Base-by-base conservation (phyloP, 2,329 filamentous ascomycete species). In the Pseudogymnoascus sp. region DNA sequence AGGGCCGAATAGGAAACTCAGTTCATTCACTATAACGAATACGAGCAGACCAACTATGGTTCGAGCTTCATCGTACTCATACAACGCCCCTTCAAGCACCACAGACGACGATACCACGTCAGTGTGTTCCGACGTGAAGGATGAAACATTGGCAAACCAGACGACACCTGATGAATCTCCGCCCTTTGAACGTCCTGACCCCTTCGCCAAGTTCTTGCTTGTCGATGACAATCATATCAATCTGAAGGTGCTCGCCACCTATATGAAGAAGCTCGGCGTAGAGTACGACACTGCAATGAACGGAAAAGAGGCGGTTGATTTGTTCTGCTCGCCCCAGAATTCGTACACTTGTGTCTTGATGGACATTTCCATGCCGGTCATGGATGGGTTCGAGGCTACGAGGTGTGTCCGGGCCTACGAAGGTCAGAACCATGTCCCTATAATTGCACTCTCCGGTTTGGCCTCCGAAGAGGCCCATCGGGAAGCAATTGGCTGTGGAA, bases 301-400 rank as follows among this genome's bases (percentile, higher is more conserved):
- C 63, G 80, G 80, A 4, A 70, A 76, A 1, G 75, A 81, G 69
- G 80, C 80, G 5, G 71, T 81, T 2, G 68, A 79, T 41, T 8
- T 61, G 36, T 36, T 48, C 17, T 44, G 13, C 31, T 15, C 7
- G 25, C 17, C 38, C 10, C 12, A 59, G 36, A 4, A 13, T 41
- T 42, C 62, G 2, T 72, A 72, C 55, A 63, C 51, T 4, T 38
- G 44, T 25, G 12, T 70, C 4, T 60, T 71, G 2, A 71, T 73
- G 75, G 81, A 84, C 64, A 75, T 83, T 5, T 77, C 77, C 61
- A 84, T 84, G 81, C 81, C 81, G 0, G 73, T 82, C 12, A 80
- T 83, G 73, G 76, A 84, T 63, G 79, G 79, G 0, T 67, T 81
- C 4, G 74, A 77, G 42, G 72, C 78, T 0, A 82, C 79, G 10